Evolutionary conservation across 1,284 basidiomycete genomes (phyloP), one percentile per base, ranked within the genome.

Genomic region (Naganishia sp.): DNA sequence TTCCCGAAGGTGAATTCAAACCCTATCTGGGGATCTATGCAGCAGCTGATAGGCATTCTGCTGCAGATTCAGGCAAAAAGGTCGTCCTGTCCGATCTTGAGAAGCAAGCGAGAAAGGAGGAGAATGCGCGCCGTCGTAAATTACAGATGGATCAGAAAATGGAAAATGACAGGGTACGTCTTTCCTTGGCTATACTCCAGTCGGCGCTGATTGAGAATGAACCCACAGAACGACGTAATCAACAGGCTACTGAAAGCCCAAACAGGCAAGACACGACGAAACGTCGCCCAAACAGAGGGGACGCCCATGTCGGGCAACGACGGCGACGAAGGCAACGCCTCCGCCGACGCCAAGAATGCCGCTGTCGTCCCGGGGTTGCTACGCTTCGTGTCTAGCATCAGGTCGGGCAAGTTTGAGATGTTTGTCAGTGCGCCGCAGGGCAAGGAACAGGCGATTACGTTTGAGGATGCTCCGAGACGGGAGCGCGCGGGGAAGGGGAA

Each of bases 81-180:
- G 63, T 66, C 54, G 32, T 65, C 18, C 50, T 69, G 65, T 66
- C 68, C 5, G 68, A 69, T 32, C 47, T 58, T 18, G 68, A 69
- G 55, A 66, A 60, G 43, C 32, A 49, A 15, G 42, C 65, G 46
- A 66, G 56, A 45, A 69, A 69, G 53, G 68, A 69, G 56, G 68
- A 69, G 39, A 66, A 50, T n/a, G 65, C 68, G 28, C 39, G 68
- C 6, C 43, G 64, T 31, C 58, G 68, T 11, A 69, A 69, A 51
- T 45, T 69, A 35, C 68, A 69, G 46, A 47, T 50, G 28, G 68
- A 69, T 61, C 68, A 69, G 45, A 63, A 62, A 31, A 65, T 66
- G 56, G 68, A 69, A 49, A 65, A 69, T 23, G 68, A 69, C n/a
- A 66, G 66, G 60, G 68, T 69, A 46, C 43, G 68, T 9, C 31